Base-by-base conservation (phyloP, 2,329 filamentous ascomycete species). In the Aspergillus melleus region DNA sequence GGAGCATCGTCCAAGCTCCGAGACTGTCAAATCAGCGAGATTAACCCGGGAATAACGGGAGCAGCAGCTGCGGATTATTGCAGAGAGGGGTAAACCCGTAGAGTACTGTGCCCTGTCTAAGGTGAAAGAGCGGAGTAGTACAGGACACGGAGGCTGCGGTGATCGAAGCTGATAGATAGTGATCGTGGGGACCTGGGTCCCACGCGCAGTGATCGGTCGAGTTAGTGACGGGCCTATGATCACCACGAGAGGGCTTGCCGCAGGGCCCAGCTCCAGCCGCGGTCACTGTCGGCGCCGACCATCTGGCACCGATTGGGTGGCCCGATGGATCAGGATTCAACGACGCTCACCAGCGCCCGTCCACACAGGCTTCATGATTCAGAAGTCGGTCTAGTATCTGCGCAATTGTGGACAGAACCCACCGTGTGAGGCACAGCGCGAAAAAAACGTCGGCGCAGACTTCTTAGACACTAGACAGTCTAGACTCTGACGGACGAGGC, bases 171-270 rank as follows among this genome's bases (percentile, higher is more conserved):
- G 49, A 39, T 46, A 55, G 36, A 42, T 42, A 42, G 12, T n/a
- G 36, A 42, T 55, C 54, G 54, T 36, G 54, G 54, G 46, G 30
- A 47, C 44, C 47, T 42, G 39, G 56, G 52, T 49, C 44, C 50
- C 58, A 61, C 61, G 44, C 51, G 58, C 44, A 52, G 61, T 60
- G 57, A 61, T 50, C 62, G 44, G 57, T 57, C 50, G 52, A 29
- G 10, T 49, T 32, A 30, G 50, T 32, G 46, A 59, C 20, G 49
- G 55, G 47, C 61, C 63, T 64, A 64, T 64, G 58, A 59, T 59
- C 58, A 36, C 52, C 58, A 58, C 49, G 53, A 51, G 58, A 46
- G 32, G 30, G 54, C 51, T 52, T 59, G 54, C 53, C 52, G 55
- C 55, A 55, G 54, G 39, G 44, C 36, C 51, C 44, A 49, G 54